Percentiles rank a stretch among this genome's conserved stretches.
These are phyloP conservation scores for Earliella scabrosa DNA, from an alignment of 1,284 basidiomycete genomes.

Conservation along the genomic window DNA sequence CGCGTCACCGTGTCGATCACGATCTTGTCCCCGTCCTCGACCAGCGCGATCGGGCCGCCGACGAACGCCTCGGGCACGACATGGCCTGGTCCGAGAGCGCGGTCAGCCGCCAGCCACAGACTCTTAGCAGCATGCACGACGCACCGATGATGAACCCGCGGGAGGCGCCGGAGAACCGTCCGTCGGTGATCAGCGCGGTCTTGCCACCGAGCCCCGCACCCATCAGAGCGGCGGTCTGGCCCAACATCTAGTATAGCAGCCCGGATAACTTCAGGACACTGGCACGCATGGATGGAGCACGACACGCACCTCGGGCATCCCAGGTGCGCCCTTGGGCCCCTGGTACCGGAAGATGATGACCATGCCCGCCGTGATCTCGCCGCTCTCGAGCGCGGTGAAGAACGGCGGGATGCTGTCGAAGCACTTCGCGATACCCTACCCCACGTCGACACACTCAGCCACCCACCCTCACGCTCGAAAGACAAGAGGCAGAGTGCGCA, in stretches of 20 bases:
- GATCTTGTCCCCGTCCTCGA: conserved; percentile 90
- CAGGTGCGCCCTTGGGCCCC: conserved; percentile 94
- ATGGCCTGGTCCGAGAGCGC: conserved; percentile 59
- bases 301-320: conserved; percentile 85
- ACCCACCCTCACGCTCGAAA: conserved; percentile 1
- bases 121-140: conserved; percentile 2
- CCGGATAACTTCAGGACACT: no score
- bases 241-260: conserved; percentile 50
- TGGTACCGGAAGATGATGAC: conserved; percentile 94
- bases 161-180: conserved; percentile 89
- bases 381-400: conserved; percentile 81
- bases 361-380: conserved; percentile 85
- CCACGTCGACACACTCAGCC: background rate
- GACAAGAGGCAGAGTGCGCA: no score
- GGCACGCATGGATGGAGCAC: background rate
- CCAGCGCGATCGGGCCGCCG: conserved; percentile 95
- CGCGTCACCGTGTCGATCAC: conserved; percentile 81
- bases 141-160: conserved; percentile 67
- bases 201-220: conserved; percentile 92
- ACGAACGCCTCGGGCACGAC: conserved; percentile 92
- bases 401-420: conserved; percentile 86
- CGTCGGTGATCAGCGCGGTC: conserved; percentile 95
- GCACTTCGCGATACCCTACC: conserved; percentile 72
- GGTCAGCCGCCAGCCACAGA: background rate
- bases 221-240: conserved; percentile 89